Evolutionary conservation across 768 basidiomycete species (phyloP).

Genomic region (Boletus huronensis): DNA sequence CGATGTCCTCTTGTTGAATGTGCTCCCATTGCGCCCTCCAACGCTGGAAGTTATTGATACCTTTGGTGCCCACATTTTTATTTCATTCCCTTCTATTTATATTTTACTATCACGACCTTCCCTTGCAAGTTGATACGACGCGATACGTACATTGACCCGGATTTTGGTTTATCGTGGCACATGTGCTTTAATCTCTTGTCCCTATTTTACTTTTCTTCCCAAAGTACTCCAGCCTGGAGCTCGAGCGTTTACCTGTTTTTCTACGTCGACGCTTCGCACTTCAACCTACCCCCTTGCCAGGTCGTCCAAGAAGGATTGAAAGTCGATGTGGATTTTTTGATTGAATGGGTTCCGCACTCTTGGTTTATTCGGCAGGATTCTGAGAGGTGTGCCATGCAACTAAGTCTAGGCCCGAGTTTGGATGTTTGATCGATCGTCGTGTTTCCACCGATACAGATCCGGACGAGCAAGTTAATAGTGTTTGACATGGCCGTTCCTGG

Average conservation of each 20-base stretch:
- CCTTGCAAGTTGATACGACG: not conserved
- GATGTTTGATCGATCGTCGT: not conserved
- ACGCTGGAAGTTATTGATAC: slow-evolving; percentile 20
- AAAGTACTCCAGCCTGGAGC: slow-evolving; percentile 17
- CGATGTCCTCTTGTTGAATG: slow-evolving; percentile 1
- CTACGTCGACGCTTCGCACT: not conserved
- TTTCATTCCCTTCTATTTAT: slow-evolving; percentile 17
- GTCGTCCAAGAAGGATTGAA: not conserved
- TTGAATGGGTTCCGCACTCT: not conserved
- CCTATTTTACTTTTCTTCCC: not conserved
- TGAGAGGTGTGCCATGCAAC: not conserved
- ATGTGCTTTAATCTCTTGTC: not conserved
- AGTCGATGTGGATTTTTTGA: not conserved
- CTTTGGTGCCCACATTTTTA: slow-evolving; percentile 11
- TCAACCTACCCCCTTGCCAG: not conserved
- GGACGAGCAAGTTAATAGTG: not conserved
- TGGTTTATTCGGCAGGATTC: not conserved
- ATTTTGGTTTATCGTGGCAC: not conserved
- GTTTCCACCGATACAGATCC: not conserved
- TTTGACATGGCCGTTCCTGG: not conserved
- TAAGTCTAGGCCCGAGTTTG: not conserved
- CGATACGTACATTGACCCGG: not conserved
- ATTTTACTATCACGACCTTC: not conserved
- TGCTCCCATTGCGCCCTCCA: not conserved
- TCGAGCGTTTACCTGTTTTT: slow-evolving; percentile 17